Percentiles rank a stretch among this genome's conserved stretches.
phyloP scores from a whole-genome alignment of 2,329 filamentous ascomycete species.

The Cladosporium sp. region DNA sequence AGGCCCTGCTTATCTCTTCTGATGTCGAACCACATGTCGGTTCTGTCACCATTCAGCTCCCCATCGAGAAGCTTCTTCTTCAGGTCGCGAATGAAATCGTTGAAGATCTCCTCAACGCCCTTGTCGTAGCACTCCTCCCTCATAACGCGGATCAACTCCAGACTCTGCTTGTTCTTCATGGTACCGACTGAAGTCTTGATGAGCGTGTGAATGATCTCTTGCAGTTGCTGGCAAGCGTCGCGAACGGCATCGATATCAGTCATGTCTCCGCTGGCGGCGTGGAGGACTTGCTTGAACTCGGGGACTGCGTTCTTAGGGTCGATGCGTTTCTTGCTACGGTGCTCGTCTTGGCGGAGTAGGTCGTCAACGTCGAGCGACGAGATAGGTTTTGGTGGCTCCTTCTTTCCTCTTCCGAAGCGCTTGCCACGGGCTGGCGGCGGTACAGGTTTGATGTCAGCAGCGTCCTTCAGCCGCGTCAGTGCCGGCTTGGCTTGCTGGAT shows the following conservation, averaged over 20 bases:
- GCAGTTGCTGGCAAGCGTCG: slow-evolving; percentile 74
- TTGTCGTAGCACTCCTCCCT: slow-evolving; percentile 73
- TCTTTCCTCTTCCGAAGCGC: slow-evolving; percentile 49
- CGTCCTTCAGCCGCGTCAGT: slow-evolving; percentile 65
- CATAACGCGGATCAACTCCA: slow-evolving; percentile 77
- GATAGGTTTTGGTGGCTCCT: slow-evolving; percentile 74
- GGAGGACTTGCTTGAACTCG: slow-evolving; percentile 82
- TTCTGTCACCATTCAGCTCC: slow-evolving; percentile 72
- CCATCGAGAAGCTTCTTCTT: slow-evolving; percentile 72
- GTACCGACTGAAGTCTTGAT: slow-evolving; percentile 76
- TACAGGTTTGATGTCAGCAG: slow-evolving; percentile 77
- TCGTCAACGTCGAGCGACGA: slow-evolving; percentile 87
- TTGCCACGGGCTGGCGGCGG: slow-evolving; percentile 54
- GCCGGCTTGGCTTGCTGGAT: slow-evolving; percentile 58
- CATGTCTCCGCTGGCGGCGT: slow-evolving; percentile 48
- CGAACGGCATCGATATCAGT: slow-evolving; percentile 63
- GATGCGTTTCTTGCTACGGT: slow-evolving; percentile 55
- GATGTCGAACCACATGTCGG: slow-evolving; percentile 80
- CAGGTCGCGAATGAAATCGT: slow-evolving; percentile 68
- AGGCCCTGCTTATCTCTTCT: background rate
- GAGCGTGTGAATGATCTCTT: slow-evolving; percentile 66
- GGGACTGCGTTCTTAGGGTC: slow-evolving; percentile 77
- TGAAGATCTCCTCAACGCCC: slow-evolving; percentile 77
- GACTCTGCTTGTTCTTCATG: slow-evolving; percentile 69
- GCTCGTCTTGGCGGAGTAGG: slow-evolving; percentile 63